Percentiles rank a stretch among this genome's conserved stretches.
Evolutionary conservation across 2,329 filamentous ascomycete species (phyloP).

Genomic region (Fusarium piperis): DNA sequence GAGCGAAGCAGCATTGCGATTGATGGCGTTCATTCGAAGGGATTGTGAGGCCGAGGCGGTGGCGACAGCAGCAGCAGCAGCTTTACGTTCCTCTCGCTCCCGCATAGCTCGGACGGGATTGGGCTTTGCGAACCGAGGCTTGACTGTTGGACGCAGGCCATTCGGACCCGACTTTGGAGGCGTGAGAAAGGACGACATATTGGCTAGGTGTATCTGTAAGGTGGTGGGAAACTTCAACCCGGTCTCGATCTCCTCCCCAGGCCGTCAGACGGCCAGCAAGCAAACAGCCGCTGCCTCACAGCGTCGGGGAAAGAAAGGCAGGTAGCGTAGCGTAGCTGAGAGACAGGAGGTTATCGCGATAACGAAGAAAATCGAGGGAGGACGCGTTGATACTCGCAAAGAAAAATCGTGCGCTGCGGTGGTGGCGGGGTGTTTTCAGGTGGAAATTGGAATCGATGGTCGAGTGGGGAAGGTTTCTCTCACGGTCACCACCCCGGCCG

Average conservation of each 20-base stretch:
- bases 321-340: too few relatives aligned
- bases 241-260: slow-evolving; percentile 15
- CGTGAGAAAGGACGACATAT: slow-evolving; percentile 60
- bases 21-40: slow-evolving; percentile 43
- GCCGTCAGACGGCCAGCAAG: slow-evolving; percentile 24
- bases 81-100: slow-evolving; percentile 59
- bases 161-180: slow-evolving; percentile 50
- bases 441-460: slow-evolving; percentile 36
- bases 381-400: slow-evolving; percentile 37
- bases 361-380: slow-evolving; percentile 2
- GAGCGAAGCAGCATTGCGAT: slow-evolving; percentile 44
- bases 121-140: slow-evolving; percentile 55
- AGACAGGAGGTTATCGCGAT: slow-evolving; percentile 30
- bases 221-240: background rate
- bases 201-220: background rate
- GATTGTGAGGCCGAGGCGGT: slow-evolving; percentile 42
- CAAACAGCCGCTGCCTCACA: background rate
- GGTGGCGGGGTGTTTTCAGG: slow-evolving; percentile 35
- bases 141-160: slow-evolving; percentile 40
- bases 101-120: slow-evolving; percentile 62
- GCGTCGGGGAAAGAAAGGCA: background rate
- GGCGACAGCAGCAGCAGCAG: slow-evolving; percentile 44
- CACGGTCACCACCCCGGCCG: slow-evolving; percentile 4
- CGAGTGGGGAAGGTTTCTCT: slow-evolving; percentile 45
- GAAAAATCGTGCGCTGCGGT: slow-evolving; percentile 36